Percentiles rank a stretch among this genome's conserved stretches.
phyloP scores from a whole-genome alignment of 768 basidiomycete species.

The Dentipellis fragilis region DNA sequence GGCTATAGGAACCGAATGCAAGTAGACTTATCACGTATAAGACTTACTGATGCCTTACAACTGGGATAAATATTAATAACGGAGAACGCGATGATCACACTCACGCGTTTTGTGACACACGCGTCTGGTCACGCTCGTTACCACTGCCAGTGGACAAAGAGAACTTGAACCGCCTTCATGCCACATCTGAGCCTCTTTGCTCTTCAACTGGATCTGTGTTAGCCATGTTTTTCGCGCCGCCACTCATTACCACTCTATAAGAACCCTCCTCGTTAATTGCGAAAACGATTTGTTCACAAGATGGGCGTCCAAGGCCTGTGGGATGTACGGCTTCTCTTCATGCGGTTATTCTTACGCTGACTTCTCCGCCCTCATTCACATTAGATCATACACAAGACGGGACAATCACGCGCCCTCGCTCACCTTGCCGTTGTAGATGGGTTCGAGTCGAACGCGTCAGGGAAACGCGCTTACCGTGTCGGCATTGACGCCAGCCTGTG shows the following conservation, averaged over 20 bases:
- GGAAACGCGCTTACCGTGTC: constrained; percentile 62
- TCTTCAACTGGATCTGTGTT: too few species aligned
- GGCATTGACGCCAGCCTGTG: constrained; percentile 80
- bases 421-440: constrained; percentile 66
- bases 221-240: too few species aligned
- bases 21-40: too few species aligned
- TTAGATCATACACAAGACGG: constrained; percentile 63
- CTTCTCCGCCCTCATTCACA: constrained; percentile 14
- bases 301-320: constrained; percentile 1
- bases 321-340: neutral
- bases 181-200: too few species aligned
- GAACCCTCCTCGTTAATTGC: too few species aligned
- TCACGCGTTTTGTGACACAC: neutral
- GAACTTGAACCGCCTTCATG: too few species aligned
- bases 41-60: too few species aligned
- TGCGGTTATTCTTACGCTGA: neutral
- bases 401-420: constrained; percentile 60
- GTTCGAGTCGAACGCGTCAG: constrained; percentile 52
- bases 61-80: too few species aligned
- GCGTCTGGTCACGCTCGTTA: neutral
- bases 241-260: too few species aligned
- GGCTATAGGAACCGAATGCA: too few species aligned
- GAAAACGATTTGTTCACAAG: too few species aligned
- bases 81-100: neutral
- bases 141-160: neutral